These are phyloP conservation scores for Eremothecium gossypii DNA, from an alignment of 1,139 yeast genomes.

Conservation along the genomic window DNA sequence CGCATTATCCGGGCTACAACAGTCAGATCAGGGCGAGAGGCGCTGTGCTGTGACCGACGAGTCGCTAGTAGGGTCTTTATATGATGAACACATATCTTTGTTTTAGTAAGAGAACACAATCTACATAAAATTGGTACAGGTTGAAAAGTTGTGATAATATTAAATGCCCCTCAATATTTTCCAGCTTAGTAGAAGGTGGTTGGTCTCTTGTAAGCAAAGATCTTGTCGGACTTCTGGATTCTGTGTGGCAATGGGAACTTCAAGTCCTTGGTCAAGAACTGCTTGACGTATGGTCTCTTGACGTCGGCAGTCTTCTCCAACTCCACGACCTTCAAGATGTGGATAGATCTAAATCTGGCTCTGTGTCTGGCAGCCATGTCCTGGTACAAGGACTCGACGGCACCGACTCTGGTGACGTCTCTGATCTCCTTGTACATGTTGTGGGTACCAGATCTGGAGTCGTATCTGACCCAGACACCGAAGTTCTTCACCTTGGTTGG, in stretches of 20 bases:
- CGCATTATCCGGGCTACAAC: too few species aligned
- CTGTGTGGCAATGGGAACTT: constrained; percentile 99
- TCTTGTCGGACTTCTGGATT: constrained; percentile 80
- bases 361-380: constrained; percentile 99
- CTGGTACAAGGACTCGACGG: constrained; percentile 97
- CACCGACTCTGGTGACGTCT: constrained; percentile 98
- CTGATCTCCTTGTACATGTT: constrained; percentile 99
- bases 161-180: constrained; percentile 6
- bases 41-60: too few species aligned
- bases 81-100: constrained; percentile 4
- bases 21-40: too few species aligned
- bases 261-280: constrained; percentile 91
- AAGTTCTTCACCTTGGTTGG: constrained; percentile 99
- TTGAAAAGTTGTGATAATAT: not conserved
- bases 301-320: constrained; percentile 95
- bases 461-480: constrained; percentile 99
- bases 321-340: constrained; percentile 98
- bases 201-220: constrained; percentile 91
- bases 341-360: constrained; percentile 99
- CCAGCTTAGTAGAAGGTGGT: constrained; percentile 79
- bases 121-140: constrained; percentile 5
- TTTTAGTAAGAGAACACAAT: constrained; percentile 2
- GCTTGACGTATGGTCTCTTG: constrained; percentile 98
- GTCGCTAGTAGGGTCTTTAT: not conserved
- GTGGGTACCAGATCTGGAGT: constrained; percentile 99